Percentiles rank a stretch among this genome's conserved stretches.
Evolutionary conservation across 2,329 filamentous ascomycete genomes (phyloP).

Genomic region (Plectosphaerella cucumerina): DNA sequence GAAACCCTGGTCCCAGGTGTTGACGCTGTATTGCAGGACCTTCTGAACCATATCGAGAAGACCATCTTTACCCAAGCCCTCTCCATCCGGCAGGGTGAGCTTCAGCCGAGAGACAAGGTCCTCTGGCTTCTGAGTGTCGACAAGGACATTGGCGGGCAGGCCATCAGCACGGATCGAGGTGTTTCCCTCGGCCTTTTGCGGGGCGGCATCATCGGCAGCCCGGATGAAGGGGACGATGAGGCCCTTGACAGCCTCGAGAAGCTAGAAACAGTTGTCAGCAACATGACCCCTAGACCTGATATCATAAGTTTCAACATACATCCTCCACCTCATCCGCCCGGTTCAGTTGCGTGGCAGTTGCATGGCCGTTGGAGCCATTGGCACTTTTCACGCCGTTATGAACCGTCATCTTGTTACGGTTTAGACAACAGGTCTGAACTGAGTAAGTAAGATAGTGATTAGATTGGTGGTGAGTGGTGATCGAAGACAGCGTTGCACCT

Average conservation of each 20-base stretch:
- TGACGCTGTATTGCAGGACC: slow-evolving; percentile 82
- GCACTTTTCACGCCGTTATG: slow-evolving; percentile 3
- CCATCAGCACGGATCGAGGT: slow-evolving; percentile 34
- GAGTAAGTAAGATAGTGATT: too few species aligned
- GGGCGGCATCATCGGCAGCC: slow-evolving; percentile 60
- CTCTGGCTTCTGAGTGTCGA: slow-evolving; percentile 58
- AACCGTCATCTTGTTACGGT: too few species aligned
- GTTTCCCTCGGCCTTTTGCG: slow-evolving; percentile 48
- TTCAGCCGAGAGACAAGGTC: slow-evolving; percentile 51
- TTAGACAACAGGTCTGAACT: too few species aligned
- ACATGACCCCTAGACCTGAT: not conserved
- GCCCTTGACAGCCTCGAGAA: slow-evolving; percentile 62
- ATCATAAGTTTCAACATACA: slow-evolving; percentile 25
- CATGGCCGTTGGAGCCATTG: slow-evolving; percentile 6
- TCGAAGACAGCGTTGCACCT: too few species aligned
- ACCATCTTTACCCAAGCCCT: slow-evolving; percentile 65
- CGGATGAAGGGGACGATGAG: slow-evolving; percentile 69
- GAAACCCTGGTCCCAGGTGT: slow-evolving; percentile 98
- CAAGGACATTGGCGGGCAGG: slow-evolving; percentile 50
- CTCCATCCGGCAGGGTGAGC: slow-evolving; percentile 51
- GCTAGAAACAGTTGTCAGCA: slow-evolving; percentile 37
- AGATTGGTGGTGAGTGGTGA: too few species aligned
- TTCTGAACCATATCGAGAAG: slow-evolving; percentile 66
- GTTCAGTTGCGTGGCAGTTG: slow-evolving; percentile 17
- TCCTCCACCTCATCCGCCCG: slow-evolving; percentile 42